These are phyloP conservation scores for Ophiostoma australiae DNA, from an alignment of 2,329 filamentous ascomycete genomes.

Conservation along the genomic window DNA sequence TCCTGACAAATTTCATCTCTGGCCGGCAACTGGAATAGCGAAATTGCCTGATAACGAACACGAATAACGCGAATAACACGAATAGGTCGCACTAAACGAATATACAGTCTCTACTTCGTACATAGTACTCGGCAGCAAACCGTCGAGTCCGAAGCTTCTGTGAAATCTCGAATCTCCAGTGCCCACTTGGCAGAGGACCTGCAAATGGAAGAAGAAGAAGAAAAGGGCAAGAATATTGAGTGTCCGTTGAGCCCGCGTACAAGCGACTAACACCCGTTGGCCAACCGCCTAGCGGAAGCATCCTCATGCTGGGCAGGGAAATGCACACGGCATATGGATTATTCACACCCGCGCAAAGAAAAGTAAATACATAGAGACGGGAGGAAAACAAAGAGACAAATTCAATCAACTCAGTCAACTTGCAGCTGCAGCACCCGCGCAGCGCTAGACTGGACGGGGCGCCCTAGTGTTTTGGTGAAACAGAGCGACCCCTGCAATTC, in stretches of 20 bases:
- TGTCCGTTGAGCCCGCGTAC: slow-evolving; percentile 14
- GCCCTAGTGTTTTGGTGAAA: slow-evolving; percentile 43
- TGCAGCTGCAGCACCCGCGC: slow-evolving; percentile 18
- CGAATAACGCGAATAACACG: neutral
- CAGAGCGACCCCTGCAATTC: slow-evolving; percentile 47
- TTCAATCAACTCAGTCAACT: neutral
- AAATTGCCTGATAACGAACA: slow-evolving; percentile 7
- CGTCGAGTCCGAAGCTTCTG: neutral
- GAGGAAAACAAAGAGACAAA: neutral
- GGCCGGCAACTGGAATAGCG: neutral
- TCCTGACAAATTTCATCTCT: neutral
- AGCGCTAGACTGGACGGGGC: slow-evolving; percentile 23
- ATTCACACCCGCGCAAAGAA: neutral
- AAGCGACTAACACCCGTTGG: slow-evolving; percentile 19
- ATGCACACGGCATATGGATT: neutral
- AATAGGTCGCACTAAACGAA: neutral
- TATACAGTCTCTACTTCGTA: neutral
- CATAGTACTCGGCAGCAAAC: neutral
- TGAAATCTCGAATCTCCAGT: neutral
- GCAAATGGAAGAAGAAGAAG: neutral
- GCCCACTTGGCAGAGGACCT: neutral
- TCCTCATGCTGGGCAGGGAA: slow-evolving; percentile 7
- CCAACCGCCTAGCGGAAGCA: slow-evolving; percentile 20
- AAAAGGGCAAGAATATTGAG: neutral
- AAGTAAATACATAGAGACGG: neutral